Conservation (phyloP, 2,329 filamentous ascomycete genomes). For the Lachnellula cervina region DNA sequence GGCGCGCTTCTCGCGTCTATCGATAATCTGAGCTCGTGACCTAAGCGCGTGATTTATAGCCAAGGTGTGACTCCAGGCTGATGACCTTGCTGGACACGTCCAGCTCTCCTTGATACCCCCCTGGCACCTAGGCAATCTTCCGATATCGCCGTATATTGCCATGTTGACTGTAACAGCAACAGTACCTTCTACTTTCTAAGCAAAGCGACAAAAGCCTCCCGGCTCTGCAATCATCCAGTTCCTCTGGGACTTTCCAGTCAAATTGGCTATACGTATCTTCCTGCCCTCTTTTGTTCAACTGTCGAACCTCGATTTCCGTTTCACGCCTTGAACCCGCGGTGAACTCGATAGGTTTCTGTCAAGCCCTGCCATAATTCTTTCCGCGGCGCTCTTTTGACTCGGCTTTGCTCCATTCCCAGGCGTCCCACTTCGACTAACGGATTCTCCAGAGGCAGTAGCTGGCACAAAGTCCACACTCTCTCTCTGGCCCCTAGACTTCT, state of each 20-base stretch:
- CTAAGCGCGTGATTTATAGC: slow-evolving; percentile 8
- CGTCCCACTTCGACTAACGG: slow-evolving; percentile 20
- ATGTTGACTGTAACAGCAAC: too few relatives aligned
- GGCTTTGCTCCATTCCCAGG: slow-evolving; percentile 16
- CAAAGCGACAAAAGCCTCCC: neutral
- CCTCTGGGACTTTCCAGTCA: too few relatives aligned
- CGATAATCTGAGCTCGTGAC: slow-evolving; percentile 11
- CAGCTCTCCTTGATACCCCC: neutral
- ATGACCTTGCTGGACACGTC: neutral
- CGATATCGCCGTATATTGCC: too few relatives aligned
- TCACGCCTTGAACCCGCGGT: slow-evolving; percentile 28
- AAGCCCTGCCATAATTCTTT: slow-evolving; percentile 32
- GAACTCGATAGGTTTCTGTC: slow-evolving; percentile 29
- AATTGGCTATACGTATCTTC: too few relatives aligned
- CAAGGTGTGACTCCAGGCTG: neutral
- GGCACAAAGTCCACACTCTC: slow-evolving; percentile 32
- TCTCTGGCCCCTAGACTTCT: slow-evolving; percentile 27
- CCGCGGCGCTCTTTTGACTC: slow-evolving; percentile 29
- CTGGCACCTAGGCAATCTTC: neutral
- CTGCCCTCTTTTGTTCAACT: slow-evolving; percentile 18
- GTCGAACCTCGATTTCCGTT: slow-evolving; percentile 33
- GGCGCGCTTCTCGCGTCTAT: slow-evolving; percentile 1
- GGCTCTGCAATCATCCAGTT: neutral
- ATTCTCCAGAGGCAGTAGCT: slow-evolving; percentile 21
- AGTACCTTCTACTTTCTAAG: too few relatives aligned